Base-by-base conservation (phyloP, 768 basidiomycete genomes). In the Hemileccinum impolitum region DNA sequence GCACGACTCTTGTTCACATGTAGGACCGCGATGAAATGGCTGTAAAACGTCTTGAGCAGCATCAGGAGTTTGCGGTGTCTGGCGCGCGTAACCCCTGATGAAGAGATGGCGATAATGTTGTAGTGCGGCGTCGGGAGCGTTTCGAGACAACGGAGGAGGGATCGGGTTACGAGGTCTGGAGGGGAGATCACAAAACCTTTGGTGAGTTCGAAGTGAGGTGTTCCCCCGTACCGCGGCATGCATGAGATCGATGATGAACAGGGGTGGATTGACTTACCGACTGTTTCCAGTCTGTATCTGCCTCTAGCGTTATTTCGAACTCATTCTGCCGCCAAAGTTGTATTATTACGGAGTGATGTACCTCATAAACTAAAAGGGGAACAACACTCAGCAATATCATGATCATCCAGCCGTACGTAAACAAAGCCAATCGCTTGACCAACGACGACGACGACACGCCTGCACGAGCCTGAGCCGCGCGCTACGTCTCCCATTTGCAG, bases 1-100 rank as follows among this genome's bases (percentile, higher is more conserved):
- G 69, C 64, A 7, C 79, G 83, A 39, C 79, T 37, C 64, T 88
- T 82, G 64, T 88, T 85, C 26, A 58, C 69, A 59, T 82, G 83
- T 4, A 81, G 78, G 2, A 30, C 50, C 5, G 62, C 36, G 38
- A 85, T 63, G 25, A 79, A 40, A 52, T 68, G 72, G 4, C 59
- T 51, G 61, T 85, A 85, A 0, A 87, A 0, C 0, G 73, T 72
- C 53, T 75, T 77, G 30, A 83, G 54, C 3, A 66, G 61, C 25
- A 77, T 39, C 0, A 85, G 84, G 0, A 85, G 67, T 4, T 61
- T 53, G 0, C 62, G 53, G 52, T 77, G 76, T 5, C 80, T 74
- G 9, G 63, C 45, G 6, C 63, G 70, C 0, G 76, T 81, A 15
- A 83, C 45, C 12, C 85, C 86, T 0, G 59, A 70, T 8, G 80